Evolutionary conservation across 2,329 filamentous ascomycete species (phyloP).

Genomic region (Cyclaneusma minus): DNA sequence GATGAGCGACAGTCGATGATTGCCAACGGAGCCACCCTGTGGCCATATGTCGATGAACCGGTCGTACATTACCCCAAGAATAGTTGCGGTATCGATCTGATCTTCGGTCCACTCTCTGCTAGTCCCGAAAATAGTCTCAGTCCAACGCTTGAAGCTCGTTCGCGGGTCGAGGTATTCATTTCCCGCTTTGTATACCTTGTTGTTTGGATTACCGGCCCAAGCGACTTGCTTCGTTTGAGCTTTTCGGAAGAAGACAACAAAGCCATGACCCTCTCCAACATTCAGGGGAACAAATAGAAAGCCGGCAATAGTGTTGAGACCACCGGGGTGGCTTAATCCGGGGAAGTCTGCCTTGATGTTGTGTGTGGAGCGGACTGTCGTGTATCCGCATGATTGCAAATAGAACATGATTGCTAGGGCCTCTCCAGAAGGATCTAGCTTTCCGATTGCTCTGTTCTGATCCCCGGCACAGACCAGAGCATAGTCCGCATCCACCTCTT

Average conservation of each 20-base stretch:
- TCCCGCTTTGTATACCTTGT: constrained; percentile 6
- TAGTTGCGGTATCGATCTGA: constrained; percentile 10
- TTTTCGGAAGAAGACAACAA: constrained; percentile 11
- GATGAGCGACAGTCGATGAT: constrained; percentile 9
- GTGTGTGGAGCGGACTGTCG: constrained; percentile 6
- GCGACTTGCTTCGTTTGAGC: constrained; percentile 7
- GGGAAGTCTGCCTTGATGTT: constrained; percentile 11
- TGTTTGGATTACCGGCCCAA: constrained; percentile 12
- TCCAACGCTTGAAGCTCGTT: constrained; percentile 9
- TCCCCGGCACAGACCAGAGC: constrained; percentile 10
- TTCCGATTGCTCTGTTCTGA: constrained; percentile 11
- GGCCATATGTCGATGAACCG: constrained; percentile 12
- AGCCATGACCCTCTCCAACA: constrained; percentile 9
- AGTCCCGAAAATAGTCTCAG: constrained; percentile 9
- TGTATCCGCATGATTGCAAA: constrained; percentile 7
- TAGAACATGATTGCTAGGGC: constrained; percentile 9
- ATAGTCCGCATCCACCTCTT: constrained; percentile 11
- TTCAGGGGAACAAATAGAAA: constrained; percentile 11
- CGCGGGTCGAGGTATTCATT: constrained; percentile 12
- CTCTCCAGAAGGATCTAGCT: constrained; percentile 11
- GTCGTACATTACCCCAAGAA: constrained; percentile 10
- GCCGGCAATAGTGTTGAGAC: constrained; percentile 9
- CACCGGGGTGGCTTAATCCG: constrained; percentile 6
- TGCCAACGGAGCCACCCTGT: constrained; percentile 9
- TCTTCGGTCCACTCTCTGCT: constrained; percentile 12